Percentiles rank a stretch among this genome's conserved stretches.
Conservation (phyloP, 2,329 filamentous ascomycete genomes). For the Trichoderma sp. region DNA sequence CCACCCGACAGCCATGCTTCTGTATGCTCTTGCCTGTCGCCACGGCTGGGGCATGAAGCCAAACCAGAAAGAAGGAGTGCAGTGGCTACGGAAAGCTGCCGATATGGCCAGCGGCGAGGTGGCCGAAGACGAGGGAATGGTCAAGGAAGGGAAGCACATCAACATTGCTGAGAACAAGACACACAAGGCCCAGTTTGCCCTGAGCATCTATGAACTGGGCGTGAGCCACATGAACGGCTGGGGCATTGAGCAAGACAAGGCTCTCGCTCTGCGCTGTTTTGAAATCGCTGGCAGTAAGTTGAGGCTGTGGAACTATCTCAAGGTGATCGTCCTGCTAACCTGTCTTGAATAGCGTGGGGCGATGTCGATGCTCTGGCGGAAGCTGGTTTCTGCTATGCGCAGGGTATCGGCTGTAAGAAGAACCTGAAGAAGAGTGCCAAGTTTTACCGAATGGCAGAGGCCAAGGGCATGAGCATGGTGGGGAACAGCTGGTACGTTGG, state of each 20-base stretch:
- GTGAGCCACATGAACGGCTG: slow-evolving; percentile 98
- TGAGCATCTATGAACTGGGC: slow-evolving; percentile 94
- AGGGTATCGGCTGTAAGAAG: slow-evolving; percentile 93
- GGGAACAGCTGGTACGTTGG: slow-evolving; percentile 90
- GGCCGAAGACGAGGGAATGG: slow-evolving; percentile 73
- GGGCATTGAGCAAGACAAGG: slow-evolving; percentile 92
- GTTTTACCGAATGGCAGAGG: slow-evolving; percentile 87
- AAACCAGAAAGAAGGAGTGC: slow-evolving; percentile 85
- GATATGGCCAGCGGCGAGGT: slow-evolving; percentile 81
- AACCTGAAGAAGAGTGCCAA: slow-evolving; percentile 91
- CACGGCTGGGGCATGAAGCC: slow-evolving; percentile 98
- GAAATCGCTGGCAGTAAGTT: slow-evolving; percentile 85
- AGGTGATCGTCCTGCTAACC: slow-evolving; percentile 31
- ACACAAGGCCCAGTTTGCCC: slow-evolving; percentile 87
- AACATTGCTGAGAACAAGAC: slow-evolving; percentile 74
- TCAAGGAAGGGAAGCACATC: slow-evolving; percentile 63
- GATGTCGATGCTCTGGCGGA: slow-evolving; percentile 93
- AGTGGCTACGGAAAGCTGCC: slow-evolving; percentile 90
- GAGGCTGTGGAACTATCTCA: no score
- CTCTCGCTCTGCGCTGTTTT: slow-evolving; percentile 85
- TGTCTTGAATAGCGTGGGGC: slow-evolving; percentile 69
- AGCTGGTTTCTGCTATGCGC: slow-evolving; percentile 92
- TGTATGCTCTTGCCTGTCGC: slow-evolving; percentile 91
- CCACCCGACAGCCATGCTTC: slow-evolving; percentile 89
- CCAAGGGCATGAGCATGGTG: slow-evolving; percentile 94